Evolutionary conservation across 2,329 filamentous ascomycete genomes (phyloP), one percentile per base, ranked within the genome.

Genomic region (Beauveria australis): DNA sequence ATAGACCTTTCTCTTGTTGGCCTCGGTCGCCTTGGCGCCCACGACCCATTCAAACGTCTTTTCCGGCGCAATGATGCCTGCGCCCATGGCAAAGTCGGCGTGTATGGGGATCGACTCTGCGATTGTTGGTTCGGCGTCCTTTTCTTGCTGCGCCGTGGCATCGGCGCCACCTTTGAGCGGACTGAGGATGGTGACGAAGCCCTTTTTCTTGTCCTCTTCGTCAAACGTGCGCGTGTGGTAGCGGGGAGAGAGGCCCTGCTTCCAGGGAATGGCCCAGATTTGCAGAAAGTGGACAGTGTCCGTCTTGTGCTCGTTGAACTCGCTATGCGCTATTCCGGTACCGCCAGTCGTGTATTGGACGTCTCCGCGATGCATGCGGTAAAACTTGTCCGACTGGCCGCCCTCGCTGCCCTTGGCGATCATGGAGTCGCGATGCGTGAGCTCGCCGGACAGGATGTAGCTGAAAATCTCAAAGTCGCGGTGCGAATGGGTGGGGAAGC

Each of bases 261-360:
- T 86, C 82, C 91, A 92, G 0, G 91, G 91, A 54, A 90, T 78
- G 1, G 87, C 90, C 91, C 91, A 96, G 67, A 96, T 95, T 74
- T 96, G 91, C 40, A 96, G 76, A 70, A 95, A 95, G 71, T 95
- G 91, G 14, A 91, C 88, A 26, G 88, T 84, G 49, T 89, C 83
- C 16, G 81, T 75, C 58, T 76, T 72, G 71, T 91, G 86, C 74
- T 94, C 86, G 73, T 93, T 94, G 75, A 88, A 85, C 75, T 96
- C 91, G 8, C 85, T 89, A 73, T 96, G 91, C 1, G 90, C 84
- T 67, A 96, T 84, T 67, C 86, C 86, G 5, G 85, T 91, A 59
- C 91, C 91, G n/a, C 89, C 91, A 16, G 88, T 92, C 10, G 91
- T 96, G 74, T 95, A 96, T 70, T 96, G 91, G 49, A 96, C 89